Conservation (phyloP, 2,329 filamentous ascomycete species). For the Teratosphaeria destructans region DNA sequence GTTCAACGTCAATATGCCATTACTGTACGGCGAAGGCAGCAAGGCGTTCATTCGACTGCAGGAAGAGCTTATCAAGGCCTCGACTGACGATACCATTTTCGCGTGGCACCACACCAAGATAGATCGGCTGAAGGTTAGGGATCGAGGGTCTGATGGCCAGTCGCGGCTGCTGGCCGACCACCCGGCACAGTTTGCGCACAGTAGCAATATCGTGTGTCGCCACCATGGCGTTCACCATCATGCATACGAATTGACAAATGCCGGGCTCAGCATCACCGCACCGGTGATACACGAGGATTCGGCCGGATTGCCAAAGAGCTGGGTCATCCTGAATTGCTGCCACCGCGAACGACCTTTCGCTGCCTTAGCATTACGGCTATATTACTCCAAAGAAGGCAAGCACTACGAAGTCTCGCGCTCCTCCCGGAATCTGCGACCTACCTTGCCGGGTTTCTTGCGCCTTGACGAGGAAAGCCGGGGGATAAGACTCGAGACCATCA, state of each 20-base stretch:
- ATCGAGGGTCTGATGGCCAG: not conserved
- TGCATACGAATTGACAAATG: not conserved
- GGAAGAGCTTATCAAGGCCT: constrained; percentile 4
- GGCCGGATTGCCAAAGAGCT: too few species aligned
- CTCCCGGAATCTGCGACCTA: too few species aligned
- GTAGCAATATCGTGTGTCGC: not conserved
- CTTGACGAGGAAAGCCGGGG: too few species aligned
- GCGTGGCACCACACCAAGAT: not conserved
- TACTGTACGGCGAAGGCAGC: constrained; percentile 12
- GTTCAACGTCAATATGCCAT: constrained; percentile 11
- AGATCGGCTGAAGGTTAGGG: too few species aligned
- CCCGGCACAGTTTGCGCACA: not conserved
- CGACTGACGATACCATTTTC: constrained; percentile 1
- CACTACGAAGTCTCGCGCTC: too few species aligned
- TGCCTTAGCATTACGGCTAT: too few species aligned
- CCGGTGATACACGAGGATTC: not conserved
- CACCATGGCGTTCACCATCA: not conserved
- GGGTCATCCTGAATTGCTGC: not conserved
- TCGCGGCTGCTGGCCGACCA: not conserved
- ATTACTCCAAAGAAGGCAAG: too few species aligned
- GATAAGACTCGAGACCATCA: too few species aligned
- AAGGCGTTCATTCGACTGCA: constrained; percentile 7
- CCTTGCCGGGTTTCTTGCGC: too few species aligned
- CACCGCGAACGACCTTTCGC: not conserved
- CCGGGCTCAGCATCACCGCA: not conserved